phyloP scores from a whole-genome alignment of 2,329 filamentous ascomycete species.

The Cladophialophora carrionii region DNA sequence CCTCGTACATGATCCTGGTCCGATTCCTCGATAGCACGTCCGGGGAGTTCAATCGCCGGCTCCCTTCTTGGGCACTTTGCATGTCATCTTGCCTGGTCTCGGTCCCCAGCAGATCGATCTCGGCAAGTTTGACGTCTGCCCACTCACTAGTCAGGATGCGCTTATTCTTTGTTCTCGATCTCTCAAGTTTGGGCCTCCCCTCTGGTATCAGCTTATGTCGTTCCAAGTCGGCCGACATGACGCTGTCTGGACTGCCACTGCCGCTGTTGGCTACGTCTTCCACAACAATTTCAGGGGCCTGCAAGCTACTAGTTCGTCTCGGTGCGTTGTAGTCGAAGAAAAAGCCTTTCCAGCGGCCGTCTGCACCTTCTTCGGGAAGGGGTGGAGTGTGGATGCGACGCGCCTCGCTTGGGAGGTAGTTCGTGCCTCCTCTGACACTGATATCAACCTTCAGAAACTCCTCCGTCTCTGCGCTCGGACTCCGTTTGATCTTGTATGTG shows the following conservation, averaged over 20 bases:
- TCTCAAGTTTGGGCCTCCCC: slow-evolving; percentile 8
- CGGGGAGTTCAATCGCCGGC: slow-evolving; percentile 24
- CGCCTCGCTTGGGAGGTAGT: slow-evolving; percentile 39
- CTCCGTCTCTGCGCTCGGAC: slow-evolving; percentile 37
- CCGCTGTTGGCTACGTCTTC: slow-evolving; percentile 7
- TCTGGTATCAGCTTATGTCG: not conserved
- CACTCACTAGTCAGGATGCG: slow-evolving; percentile 31
- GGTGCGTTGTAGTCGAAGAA: slow-evolving; percentile 39
- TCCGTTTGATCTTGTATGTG: slow-evolving; percentile 38
- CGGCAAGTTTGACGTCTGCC: slow-evolving; percentile 36
- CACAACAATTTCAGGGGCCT: not conserved
- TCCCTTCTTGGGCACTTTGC: slow-evolving; percentile 22
- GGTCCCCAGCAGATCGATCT: slow-evolving; percentile 26
- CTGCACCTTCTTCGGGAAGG: slow-evolving; percentile 32
- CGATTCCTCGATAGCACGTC: slow-evolving; percentile 12
- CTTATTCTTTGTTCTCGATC: slow-evolving; percentile 22
- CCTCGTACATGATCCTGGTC: slow-evolving; percentile 10
- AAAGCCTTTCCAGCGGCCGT: slow-evolving; percentile 33
- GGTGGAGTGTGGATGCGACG: slow-evolving; percentile 39
- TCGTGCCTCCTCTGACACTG: slow-evolving; percentile 37
- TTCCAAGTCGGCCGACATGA: not conserved
- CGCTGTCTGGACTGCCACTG: slow-evolving; percentile 10
- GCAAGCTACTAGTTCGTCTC: slow-evolving; percentile 5
- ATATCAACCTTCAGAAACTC: slow-evolving; percentile 40
- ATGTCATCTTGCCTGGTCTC: slow-evolving; percentile 17